Conservation (phyloP, 2,329 filamentous ascomycete species). For the Thelonectria discophora region DNA sequence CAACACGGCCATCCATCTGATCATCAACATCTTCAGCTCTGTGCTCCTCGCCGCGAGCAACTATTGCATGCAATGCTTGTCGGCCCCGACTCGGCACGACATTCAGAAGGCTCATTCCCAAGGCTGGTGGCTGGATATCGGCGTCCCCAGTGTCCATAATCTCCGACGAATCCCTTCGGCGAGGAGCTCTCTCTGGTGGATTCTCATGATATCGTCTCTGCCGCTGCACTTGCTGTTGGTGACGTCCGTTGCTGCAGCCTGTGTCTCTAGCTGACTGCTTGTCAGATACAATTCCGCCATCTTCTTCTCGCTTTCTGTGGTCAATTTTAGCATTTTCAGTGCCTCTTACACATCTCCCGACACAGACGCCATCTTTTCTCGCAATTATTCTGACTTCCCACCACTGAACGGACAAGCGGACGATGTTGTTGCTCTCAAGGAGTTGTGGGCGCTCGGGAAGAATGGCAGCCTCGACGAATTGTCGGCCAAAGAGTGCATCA, state of each 20-base stretch:
- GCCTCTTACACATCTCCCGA: background rate
- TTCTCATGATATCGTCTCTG: conserved; percentile 10
- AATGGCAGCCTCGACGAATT: conserved; percentile 2
- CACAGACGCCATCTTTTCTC: background rate
- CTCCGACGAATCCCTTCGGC: conserved; percentile 5
- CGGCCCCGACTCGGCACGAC: conserved; percentile 45
- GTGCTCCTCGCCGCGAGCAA: conserved; percentile 40
- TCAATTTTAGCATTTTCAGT: background rate
- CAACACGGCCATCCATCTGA: conserved; percentile 20
- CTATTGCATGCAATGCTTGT: conserved; percentile 48
- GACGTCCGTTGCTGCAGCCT: background rate
- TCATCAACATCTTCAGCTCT: conserved; percentile 29
- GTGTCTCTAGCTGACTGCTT: background rate
- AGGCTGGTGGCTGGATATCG: conserved; percentile 32
- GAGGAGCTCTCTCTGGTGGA: conserved; percentile 8
- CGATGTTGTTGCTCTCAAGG: background rate
- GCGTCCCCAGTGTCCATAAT: conserved; percentile 30
- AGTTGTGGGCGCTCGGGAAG: background rate
- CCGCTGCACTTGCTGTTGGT: conserved; percentile 24
- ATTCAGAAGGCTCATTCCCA: conserved; percentile 36
- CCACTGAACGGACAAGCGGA: background rate
- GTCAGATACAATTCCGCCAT: conserved; percentile 24
- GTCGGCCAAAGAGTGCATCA: conserved; percentile 17
- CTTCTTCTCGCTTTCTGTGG: conserved; percentile 9
- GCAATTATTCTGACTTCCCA: background rate